Conservation (phyloP, 208 protist species). For the Novymonas esmeraldas region DNA sequence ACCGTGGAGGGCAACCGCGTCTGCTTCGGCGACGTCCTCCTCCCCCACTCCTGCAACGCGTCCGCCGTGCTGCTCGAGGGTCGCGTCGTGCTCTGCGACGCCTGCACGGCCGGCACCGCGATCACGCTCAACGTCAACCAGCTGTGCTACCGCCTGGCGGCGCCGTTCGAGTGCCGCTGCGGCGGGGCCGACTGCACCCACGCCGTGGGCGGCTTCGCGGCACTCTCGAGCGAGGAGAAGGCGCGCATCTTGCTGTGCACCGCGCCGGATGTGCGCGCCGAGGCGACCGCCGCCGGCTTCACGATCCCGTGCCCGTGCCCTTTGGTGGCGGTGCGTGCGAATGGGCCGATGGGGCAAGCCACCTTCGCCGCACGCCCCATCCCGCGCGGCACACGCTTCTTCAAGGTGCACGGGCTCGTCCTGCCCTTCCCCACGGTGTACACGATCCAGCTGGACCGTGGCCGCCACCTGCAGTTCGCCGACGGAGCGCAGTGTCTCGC, state of each 20-base stretch:
- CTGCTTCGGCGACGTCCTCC: slow-evolving; percentile 56
- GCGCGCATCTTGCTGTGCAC: slow-evolving; percentile 58
- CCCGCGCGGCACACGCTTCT: slow-evolving; percentile 68
- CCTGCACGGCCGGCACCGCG: slow-evolving; percentile 36
- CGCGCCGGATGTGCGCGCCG: slow-evolving; percentile 53
- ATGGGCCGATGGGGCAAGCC: slow-evolving; percentile 79
- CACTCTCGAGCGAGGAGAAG: slow-evolving; percentile 47
- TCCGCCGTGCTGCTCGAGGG: slow-evolving; percentile 63
- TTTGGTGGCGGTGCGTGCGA: slow-evolving; percentile 60
- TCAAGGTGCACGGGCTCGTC: slow-evolving; percentile 71
- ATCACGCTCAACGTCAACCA: slow-evolving; percentile 84
- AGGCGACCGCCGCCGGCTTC: slow-evolving; percentile 58
- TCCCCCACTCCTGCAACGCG: slow-evolving; percentile 74
- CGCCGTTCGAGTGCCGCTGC: slow-evolving; percentile 63
- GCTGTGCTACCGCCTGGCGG: slow-evolving; percentile 50
- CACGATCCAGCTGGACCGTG: slow-evolving; percentile 72
- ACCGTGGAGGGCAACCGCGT: slow-evolving; percentile 41
- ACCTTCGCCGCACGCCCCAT: slow-evolving; percentile 75
- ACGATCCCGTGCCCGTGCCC: slow-evolving; percentile 50
- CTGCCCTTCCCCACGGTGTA: slow-evolving; percentile 84
- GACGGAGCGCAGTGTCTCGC: slow-evolving; percentile 86
- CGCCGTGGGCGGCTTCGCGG: slow-evolving; percentile 54
- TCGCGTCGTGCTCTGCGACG: slow-evolving; percentile 54
- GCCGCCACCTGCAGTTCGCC: slow-evolving; percentile 79
- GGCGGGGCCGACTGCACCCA: slow-evolving; percentile 38